Evolutionary conservation across 192 early-diverging fungal species (phyloP).

Genomic region (Chytriomyces sp.): DNA sequence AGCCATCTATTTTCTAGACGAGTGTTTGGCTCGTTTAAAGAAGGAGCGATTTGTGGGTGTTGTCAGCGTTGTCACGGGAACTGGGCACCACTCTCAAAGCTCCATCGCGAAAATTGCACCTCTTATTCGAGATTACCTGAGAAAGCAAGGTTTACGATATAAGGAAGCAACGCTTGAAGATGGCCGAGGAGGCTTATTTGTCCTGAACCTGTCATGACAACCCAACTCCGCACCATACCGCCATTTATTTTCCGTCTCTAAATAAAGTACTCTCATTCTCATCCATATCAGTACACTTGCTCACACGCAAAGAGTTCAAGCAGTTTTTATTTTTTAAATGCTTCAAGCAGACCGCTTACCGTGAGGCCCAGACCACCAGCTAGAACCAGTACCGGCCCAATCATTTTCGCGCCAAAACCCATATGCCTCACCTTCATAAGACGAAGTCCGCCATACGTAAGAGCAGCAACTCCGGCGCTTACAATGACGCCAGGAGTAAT

Average conservation of each 20-base stretch:
- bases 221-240: no score
- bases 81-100: slow-evolving; percentile 53
- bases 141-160: slow-evolving; percentile 24
- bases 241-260: no score
- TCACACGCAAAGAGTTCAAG: no score
- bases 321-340: not conserved
- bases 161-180: slow-evolving; percentile 51
- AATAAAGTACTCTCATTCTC: no score
- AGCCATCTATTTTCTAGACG: slow-evolving; percentile 47
- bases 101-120: slow-evolving; percentile 50
- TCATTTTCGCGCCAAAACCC: not conserved
- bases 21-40: slow-evolving; percentile 27
- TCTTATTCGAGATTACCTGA: slow-evolving; percentile 43
- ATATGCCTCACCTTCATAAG: not conserved
- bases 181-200: slow-evolving; percentile 51
- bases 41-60: slow-evolving; percentile 39
- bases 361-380: slow-evolving; percentile 3
- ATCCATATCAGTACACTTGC: no score
- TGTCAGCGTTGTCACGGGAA: slow-evolving; percentile 53
- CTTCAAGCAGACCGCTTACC: slow-evolving; percentile 7
- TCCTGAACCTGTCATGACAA: slow-evolving; percentile 40
- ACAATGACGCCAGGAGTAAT: not conserved
- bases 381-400: slow-evolving; percentile 11
- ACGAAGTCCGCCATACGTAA: slow-evolving; percentile 12
- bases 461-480: slow-evolving; percentile 11